A percentile compares a stretch with the other conserved stretches of the same genome.
Evolutionary conservation across 129 eudicot species (phyloP).

Genomic region (Chrysanthemum lavandulifolium): DNA sequence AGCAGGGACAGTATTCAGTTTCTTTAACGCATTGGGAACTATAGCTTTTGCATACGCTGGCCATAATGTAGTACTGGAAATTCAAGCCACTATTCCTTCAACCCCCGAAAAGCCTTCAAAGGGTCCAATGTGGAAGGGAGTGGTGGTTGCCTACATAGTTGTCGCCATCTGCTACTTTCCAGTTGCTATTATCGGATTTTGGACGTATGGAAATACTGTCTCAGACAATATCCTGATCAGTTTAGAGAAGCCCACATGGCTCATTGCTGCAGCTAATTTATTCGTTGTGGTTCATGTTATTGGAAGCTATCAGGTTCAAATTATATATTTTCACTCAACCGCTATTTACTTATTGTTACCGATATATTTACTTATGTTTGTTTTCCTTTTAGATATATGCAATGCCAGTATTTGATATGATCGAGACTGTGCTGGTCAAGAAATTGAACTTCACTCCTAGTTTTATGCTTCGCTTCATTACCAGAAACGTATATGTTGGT

Average conservation of each 20-base stretch:
- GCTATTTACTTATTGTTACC: too few species aligned
- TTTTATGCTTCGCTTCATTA: slow-evolving; percentile 46
- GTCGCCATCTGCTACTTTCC: slow-evolving; percentile 65
- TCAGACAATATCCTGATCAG: slow-evolving; percentile 44
- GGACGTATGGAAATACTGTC: slow-evolving; percentile 44
- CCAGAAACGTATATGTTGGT: slow-evolving; percentile 70
- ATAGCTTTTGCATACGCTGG: slow-evolving; percentile 70
- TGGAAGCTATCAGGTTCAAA: slow-evolving; percentile 66
- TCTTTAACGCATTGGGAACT: slow-evolving; percentile 54
- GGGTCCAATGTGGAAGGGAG: slow-evolving; percentile 71
- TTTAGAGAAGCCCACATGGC: slow-evolving; percentile 52
- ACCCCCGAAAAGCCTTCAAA: slow-evolving; percentile 66
- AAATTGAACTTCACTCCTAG: slow-evolving; percentile 54
- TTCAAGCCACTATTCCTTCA: slow-evolving; percentile 70
- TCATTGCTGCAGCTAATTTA: slow-evolving; percentile 53
- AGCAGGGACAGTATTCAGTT: slow-evolving; percentile 38
- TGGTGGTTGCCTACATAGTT: slow-evolving; percentile 48
- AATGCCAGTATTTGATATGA: slow-evolving; percentile 83
- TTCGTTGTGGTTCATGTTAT: slow-evolving; percentile 62
- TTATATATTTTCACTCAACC: neutral
- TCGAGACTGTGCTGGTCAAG: slow-evolving; percentile 69
- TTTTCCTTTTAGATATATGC: slow-evolving; percentile 53
- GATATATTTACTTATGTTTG: neutral
- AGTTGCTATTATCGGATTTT: slow-evolving; percentile 50
- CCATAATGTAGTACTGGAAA: slow-evolving; percentile 60